Conservation (phyloP, 2,329 filamentous ascomycete genomes). For the Colletotrichum sp. region DNA sequence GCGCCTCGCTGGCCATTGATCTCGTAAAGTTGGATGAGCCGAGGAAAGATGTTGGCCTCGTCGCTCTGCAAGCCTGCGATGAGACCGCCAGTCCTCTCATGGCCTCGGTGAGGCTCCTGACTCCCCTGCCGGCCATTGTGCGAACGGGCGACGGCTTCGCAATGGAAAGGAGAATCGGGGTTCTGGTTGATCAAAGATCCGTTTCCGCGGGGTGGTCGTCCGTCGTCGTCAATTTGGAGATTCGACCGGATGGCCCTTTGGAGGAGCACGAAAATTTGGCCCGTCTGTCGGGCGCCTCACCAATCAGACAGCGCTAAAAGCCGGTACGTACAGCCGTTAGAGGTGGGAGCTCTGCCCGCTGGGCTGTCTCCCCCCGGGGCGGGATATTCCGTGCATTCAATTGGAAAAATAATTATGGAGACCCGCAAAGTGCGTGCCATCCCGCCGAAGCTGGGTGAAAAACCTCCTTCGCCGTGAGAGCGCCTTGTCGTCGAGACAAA, state of each 20-base stretch:
- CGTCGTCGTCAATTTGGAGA: not conserved
- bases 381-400: conserved; percentile 20
- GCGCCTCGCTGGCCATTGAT: conserved; percentile 61
- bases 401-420: conserved; percentile 21
- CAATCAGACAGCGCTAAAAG: conserved; percentile 9
- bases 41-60: conserved; percentile 42
- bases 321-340: not conserved
- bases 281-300: conserved; percentile 9
- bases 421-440: conserved; percentile 11
- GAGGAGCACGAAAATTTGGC: conserved; percentile 21
- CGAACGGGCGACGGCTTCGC: not conserved
- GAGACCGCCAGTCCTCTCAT: conserved; percentile 55
- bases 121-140: conserved; percentile 52
- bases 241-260: not conserved
- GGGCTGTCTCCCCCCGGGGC: not conserved
- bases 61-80: conserved; percentile 36
- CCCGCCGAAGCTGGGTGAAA: conserved; percentile 10
- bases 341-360: conserved; percentile 1
- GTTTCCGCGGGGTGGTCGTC: not conserved
- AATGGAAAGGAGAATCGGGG: not conserved
- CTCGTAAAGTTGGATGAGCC: conserved; percentile 42
- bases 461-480: not conserved
- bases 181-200: not conserved
- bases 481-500: not conserved
- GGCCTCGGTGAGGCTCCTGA: conserved; percentile 57